phyloP scores from a whole-genome alignment of 495 filamentous ascomycete species.

The Neurospora intermedia region DNA sequence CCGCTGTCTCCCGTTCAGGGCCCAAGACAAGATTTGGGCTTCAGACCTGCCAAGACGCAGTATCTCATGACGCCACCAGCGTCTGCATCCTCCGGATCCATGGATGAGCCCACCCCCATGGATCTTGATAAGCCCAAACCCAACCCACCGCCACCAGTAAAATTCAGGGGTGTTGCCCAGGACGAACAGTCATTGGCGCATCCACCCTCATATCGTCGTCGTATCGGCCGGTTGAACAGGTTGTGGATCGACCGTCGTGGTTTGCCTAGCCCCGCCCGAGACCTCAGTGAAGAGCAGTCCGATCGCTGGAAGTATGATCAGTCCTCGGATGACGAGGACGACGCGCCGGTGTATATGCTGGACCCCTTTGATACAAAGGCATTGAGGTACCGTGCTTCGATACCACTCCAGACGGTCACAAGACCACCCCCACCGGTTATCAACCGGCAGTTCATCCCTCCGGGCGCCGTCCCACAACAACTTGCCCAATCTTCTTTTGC shows the following conservation, averaged over 20 bases:
- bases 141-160: conserved; percentile 15
- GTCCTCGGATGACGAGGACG: conserved; percentile 59
- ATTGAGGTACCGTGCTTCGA: conserved; percentile 62
- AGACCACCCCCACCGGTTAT: background rate
- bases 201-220: conserved; percentile 58
- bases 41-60: conserved; percentile 67
- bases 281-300: conserved; percentile 40
- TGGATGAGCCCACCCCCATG: conserved; percentile 32
- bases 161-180: conserved; percentile 24
- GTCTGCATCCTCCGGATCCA: conserved; percentile 56
- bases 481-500: background rate
- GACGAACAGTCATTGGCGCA: conserved; percentile 40
- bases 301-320: conserved; percentile 81
- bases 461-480: background rate
- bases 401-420: conserved; percentile 37
- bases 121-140: conserved; percentile 25
- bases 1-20: conserved; percentile 67
- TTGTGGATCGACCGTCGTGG: conserved; percentile 71
- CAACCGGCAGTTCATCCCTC: conserved; percentile 1
- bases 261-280: conserved; percentile 40
- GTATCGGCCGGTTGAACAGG: conserved; percentile 68
- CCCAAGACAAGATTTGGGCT: conserved; percentile 44
- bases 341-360: conserved; percentile 46
- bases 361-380: conserved; percentile 61
- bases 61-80: conserved; percentile 82